Evolutionary conservation across 1,139 yeast genomes (phyloP).

Genomic region (Lodderomyces metapsilosis): DNA sequence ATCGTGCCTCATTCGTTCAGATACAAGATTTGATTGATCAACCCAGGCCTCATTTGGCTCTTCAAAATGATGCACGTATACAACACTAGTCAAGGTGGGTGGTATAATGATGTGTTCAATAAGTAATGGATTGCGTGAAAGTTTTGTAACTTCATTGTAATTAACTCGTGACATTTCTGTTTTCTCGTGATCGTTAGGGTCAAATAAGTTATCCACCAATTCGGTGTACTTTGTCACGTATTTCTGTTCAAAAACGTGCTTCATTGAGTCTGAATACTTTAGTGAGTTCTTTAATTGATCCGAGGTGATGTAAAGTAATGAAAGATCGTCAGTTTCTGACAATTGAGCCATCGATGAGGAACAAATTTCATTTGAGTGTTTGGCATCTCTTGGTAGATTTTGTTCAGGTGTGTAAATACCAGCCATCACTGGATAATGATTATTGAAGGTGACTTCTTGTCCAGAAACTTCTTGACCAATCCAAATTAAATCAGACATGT

Average conservation of each 20-base stretch:
- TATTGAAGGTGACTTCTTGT: slow-evolving; percentile 24
- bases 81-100: slow-evolving; percentile 18
- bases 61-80: slow-evolving; percentile 16
- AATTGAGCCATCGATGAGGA: slow-evolving; percentile 42
- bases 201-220: slow-evolving; percentile 12
- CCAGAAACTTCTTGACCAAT: slow-evolving; percentile 36
- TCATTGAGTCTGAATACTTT: slow-evolving; percentile 16
- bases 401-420: slow-evolving; percentile 34
- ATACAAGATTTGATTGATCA: slow-evolving; percentile 7
- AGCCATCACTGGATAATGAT: slow-evolving; percentile 26
- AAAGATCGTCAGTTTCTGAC: slow-evolving; percentile 22
- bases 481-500: slow-evolving; percentile 32
- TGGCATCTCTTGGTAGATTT: slow-evolving; percentile 19
- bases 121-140: slow-evolving; percentile 18
- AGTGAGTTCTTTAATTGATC: slow-evolving; percentile 37
- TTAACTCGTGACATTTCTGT: slow-evolving; percentile 8
- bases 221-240: slow-evolving; percentile 12
- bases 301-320: slow-evolving; percentile 30
- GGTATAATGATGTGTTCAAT: slow-evolving; percentile 25
- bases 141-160: background rate
- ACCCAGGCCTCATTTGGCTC: slow-evolving; percentile 32
- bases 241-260: slow-evolving; percentile 17
- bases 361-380: slow-evolving; percentile 32
- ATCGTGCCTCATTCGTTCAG: slow-evolving; percentile 14
- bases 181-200: slow-evolving; percentile 7